Base-by-base conservation (phyloP, 1,284 basidiomycete genomes). In the Leccinum fuscescens region DNA sequence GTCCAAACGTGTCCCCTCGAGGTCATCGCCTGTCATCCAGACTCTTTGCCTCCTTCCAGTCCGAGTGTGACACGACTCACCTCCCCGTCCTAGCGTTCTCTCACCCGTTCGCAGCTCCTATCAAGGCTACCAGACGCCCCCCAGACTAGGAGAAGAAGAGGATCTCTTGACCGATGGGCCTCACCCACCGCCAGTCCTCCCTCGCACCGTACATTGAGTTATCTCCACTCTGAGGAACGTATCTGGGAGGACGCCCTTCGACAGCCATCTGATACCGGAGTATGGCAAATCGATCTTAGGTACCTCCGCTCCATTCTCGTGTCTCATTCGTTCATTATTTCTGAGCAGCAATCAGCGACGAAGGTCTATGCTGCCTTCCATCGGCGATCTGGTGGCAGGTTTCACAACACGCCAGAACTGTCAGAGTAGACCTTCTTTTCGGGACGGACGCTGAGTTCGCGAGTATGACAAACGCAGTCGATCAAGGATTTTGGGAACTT, bases 271-370 rank as follows among this genome's bases (percentile, higher is more conserved):
- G 72, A 74, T 39, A 75, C 69, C 4, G 71, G 73, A 6, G 68
- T 64, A 31, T 73, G 73, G 15, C 63, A 67, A 55, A 72, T 72
- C 56, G 71, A 75, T 27, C 73, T 75, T 51, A 75, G 73, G 73
- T 72, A 70, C n/a, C 8, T 7, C 7, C 14, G 1, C 33, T 52
- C 48, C 24, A 29, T 12, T 35, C 12, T 55, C 17, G 46, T 3
- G 17, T 60, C 44, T 15, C n/a, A 17, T 49, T 53, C 52, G 54
- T 63, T 72, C 53, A 67, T 51, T 14, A 22, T 58, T 20, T 55
- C 31, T 22, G 61, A 31, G 17, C 35, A 72, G 72, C 52, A 63
- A 71, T 37, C 63, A 66, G 27, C 44, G 65, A 52, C 58, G 74
- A 48, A 64, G 64, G 53, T 64, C 33, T 14, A 74, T 72, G 17